phyloP scores from a whole-genome alignment of 108 stramenopile species.

The Fragilariopsis cylindrus region DNA sequence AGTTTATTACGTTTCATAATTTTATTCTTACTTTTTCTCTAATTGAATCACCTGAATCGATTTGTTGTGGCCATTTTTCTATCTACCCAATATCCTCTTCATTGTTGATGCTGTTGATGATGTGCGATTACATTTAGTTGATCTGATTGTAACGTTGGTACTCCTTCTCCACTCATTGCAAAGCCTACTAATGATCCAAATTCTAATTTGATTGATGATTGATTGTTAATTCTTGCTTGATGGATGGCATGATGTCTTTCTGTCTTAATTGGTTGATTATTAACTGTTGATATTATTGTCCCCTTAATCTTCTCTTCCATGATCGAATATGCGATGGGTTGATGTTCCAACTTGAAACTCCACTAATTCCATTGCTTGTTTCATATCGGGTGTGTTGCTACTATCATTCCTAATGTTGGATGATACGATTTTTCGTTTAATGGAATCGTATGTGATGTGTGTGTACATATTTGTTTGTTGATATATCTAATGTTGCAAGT shows the following conservation, averaged over 20 bases:
- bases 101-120: not conserved
- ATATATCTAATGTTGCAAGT: no score
- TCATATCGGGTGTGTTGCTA: not conserved
- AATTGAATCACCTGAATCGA: not conserved
- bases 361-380: not conserved
- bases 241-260: not conserved
- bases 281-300: not conserved
- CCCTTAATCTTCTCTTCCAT: slow-evolving; percentile 12
- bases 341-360: not conserved
- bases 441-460: no score
- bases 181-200: slow-evolving; percentile 1
- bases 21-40: not conserved
- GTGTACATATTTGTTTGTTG: no score
- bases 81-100: not conserved
- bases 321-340: not conserved
- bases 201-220: not conserved
- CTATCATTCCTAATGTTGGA: not conserved
- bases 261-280: not conserved
- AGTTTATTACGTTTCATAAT: slow-evolving; percentile 7
- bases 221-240: not conserved
- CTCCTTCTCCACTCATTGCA: slow-evolving; percentile 11
- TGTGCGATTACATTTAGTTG: slow-evolving; percentile 19
- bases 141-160: not conserved
- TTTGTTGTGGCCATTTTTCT: not conserved
- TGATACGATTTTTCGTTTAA: not conserved